phyloP scores from a whole-genome alignment of 179 eudicot species.

The Beta macrorhiza region DNA sequence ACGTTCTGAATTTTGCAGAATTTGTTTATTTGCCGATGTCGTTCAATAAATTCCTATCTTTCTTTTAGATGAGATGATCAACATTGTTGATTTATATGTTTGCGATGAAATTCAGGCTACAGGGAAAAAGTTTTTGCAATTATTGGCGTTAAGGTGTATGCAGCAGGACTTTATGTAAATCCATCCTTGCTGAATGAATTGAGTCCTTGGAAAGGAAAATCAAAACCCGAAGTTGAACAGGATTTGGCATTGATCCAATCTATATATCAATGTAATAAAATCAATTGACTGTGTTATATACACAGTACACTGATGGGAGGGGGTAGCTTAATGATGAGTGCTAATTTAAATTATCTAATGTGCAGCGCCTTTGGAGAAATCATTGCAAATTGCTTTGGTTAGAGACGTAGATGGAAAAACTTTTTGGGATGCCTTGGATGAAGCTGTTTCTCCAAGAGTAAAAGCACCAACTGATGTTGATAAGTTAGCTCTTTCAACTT shows the following conservation, averaged over 20 bases:
- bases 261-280: conserved; percentile 61
- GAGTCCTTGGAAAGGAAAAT: conserved; percentile 57
- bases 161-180: conserved; percentile 77
- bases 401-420: conserved; percentile 94
- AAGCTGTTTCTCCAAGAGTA: conserved; percentile 78
- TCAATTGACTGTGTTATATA: neutral
- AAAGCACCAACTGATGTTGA: conserved; percentile 54
- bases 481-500: conserved; percentile 67
- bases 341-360: conserved; percentile 22
- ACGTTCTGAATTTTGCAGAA: neutral
- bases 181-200: conserved; percentile 48
- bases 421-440: conserved; percentile 95
- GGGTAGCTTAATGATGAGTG: neutral
- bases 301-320: neutral
- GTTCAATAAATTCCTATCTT: neutral
- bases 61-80: conserved; percentile 1
- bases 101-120: conserved; percentile 53
- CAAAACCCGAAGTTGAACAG: conserved; percentile 46
- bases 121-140: conserved; percentile 94
- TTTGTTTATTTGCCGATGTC: neutral
- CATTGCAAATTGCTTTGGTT: conserved; percentile 76
- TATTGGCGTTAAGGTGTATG: conserved; percentile 90
- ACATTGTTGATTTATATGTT: neutral
- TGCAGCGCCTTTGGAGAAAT: conserved; percentile 83
- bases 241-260: conserved; percentile 56